Base-by-base conservation (phyloP, 176 grass and related monocot genomes). In the Themeda triandra region DNA sequence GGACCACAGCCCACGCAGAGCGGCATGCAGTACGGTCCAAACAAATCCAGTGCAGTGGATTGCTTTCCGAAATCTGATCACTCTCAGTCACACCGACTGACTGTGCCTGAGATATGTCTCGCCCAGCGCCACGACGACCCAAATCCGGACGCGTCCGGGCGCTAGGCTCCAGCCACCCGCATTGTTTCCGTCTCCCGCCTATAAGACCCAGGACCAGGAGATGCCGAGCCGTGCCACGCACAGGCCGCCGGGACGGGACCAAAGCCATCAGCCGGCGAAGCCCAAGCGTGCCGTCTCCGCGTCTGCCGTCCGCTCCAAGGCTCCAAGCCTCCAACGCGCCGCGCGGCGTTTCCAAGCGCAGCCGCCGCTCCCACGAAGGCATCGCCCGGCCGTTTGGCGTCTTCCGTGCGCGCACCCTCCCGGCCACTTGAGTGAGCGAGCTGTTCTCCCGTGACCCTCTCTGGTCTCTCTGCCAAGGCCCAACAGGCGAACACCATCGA, bases 311-410 rank as follows among this genome's bases (percentile, higher is more conserved):
- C 31, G 17, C 28, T 65, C 27, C 81, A 36, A 74, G 2, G 18
- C 48, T 46, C 13, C 44, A 46, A 46, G 37, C 7, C 37, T 39
- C 9, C 39, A 41, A 10, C 39, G 13, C 42, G 29, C n/a, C n/a
- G 76, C 69, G 14, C 81, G 76, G 51, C 79, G 79, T 81, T 82
- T 39, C 46, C 84, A 69, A 73, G 72, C 81, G 54, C 80, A 15
- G 21, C 45, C 79, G 29, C 45, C 79, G 25, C 46, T 29, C 31
- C 81, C 56, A n/a, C 69, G 90, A 46, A 62, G 56, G 41, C 86
- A 88, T 73, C 90, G 90, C 90, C 72, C 44, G 32, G 32, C 32
- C 51, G 48, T 36, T 92, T 94, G 92, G 87, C 53, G 31, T 25
- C 73, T 87, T 87, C 76, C 51, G 29, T 19, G 29, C 23, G 15